These are phyloP conservation scores for Alternaria dauci DNA, from an alignment of 2,329 filamentous ascomycete genomes.

Conservation along the genomic window DNA sequence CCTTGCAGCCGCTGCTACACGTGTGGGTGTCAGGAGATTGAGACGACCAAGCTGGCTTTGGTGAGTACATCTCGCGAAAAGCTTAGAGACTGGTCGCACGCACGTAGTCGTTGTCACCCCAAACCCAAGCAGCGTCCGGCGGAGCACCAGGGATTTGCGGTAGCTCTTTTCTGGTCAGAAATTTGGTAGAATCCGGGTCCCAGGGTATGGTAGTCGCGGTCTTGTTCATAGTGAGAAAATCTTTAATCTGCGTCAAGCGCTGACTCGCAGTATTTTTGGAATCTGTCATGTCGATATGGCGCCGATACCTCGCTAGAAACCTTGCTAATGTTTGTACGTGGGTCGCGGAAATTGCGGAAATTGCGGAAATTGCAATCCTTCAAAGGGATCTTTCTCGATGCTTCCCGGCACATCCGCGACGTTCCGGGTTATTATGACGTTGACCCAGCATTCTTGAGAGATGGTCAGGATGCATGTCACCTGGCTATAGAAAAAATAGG, in stretches of 20 bases:
- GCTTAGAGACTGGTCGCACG: not conserved
- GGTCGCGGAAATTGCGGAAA: not conserved
- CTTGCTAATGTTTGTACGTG: not conserved
- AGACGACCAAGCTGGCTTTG: slow-evolving; percentile 56
- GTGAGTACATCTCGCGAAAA: not conserved
- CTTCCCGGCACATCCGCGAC: not conserved
- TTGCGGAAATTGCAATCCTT: not conserved
- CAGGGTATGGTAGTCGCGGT: slow-evolving; percentile 60
- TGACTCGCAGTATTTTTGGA: slow-evolving; percentile 43
- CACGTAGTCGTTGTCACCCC: slow-evolving; percentile 65
- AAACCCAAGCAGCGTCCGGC: slow-evolving; percentile 66
- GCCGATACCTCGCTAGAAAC: not conserved
- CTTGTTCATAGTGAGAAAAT: slow-evolving; percentile 57
- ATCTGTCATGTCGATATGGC: slow-evolving; percentile 40
- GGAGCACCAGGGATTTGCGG: slow-evolving; percentile 62
- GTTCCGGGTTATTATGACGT: slow-evolving; percentile 1
- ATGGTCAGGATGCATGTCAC: too few species aligned
- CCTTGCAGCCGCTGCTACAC: slow-evolving; percentile 62
- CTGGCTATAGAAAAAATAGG: too few species aligned
- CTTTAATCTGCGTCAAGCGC: slow-evolving; percentile 55
- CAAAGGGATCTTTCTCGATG: not conserved
- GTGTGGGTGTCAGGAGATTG: slow-evolving; percentile 64
- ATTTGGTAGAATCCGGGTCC: slow-evolving; percentile 62
- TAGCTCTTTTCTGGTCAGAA: slow-evolving; percentile 63
- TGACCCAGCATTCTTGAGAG: slow-evolving; percentile 12